Evolutionary conservation across 345 rosid genomes (phyloP).

Genomic region (Acer saccharum): DNA sequence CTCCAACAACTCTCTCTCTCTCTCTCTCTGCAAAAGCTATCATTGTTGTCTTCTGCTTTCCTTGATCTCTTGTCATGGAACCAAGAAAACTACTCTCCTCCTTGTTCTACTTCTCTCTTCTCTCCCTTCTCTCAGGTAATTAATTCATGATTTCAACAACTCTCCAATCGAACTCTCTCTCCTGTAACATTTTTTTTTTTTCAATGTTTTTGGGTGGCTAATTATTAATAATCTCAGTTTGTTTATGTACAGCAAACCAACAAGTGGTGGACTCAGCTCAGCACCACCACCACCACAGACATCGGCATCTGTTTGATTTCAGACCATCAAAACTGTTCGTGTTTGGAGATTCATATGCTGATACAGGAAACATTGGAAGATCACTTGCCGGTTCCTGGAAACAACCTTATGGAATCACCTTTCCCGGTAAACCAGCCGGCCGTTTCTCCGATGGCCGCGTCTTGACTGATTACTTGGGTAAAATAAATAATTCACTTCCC

Average conservation of each 20-base stretch:
- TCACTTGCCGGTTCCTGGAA: conserved; percentile 45
- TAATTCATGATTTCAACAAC: neutral
- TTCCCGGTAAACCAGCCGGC: conserved; percentile 68
- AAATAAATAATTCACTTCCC: neutral
- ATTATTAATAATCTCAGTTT: neutral
- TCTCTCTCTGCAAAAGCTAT: neutral
- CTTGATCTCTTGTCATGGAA: neutral
- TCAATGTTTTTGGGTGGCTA: neutral
- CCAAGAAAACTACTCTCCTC: neutral
- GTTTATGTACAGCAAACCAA: neutral
- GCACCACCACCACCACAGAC: neutral
- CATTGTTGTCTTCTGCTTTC: neutral
- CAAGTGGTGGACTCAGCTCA: neutral
- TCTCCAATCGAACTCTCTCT: neutral
- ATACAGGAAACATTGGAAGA: conserved; percentile 57
- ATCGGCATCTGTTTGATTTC: conserved; percentile 13
- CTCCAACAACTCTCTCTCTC: neutral
- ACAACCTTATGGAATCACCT: conserved; percentile 59
- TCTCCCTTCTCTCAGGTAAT: conserved; percentile 16
- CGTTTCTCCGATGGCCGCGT: conserved; percentile 68
- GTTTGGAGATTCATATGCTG: conserved; percentile 72
- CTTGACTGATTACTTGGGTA: conserved; percentile 58
- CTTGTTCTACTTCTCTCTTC: neutral
- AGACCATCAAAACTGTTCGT: conserved; percentile 57
- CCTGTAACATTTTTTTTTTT: neutral